These are phyloP conservation scores for Lachancea kluyveri DNA, from an alignment of 805 yeast genomes.

Conservation along the genomic window DNA sequence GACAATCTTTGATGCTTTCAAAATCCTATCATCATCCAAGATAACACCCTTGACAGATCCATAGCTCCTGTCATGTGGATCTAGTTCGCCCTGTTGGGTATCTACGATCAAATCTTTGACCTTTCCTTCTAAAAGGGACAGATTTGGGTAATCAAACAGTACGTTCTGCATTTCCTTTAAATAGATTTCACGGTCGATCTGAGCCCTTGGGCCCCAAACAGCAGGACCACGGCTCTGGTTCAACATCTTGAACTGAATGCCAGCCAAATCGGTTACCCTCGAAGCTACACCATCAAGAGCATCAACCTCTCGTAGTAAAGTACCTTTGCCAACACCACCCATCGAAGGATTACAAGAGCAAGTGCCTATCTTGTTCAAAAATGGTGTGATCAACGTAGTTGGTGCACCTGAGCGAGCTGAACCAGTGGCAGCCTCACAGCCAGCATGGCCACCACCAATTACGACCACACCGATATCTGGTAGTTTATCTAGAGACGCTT, in stretches of 20 bases:
- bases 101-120: slow-evolving; percentile 81
- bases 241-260: slow-evolving; percentile 82
- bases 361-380: slow-evolving; percentile 70
- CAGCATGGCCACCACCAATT: slow-evolving; percentile 98
- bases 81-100: slow-evolving; percentile 7
- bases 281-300: slow-evolving; percentile 93
- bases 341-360: slow-evolving; percentile 96
- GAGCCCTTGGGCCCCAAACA: slow-evolving; percentile 98
- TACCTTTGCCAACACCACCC: slow-evolving; percentile 99
- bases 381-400: slow-evolving; percentile 63
- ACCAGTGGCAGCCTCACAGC: slow-evolving; percentile 95
- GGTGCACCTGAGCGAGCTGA: slow-evolving; percentile 76
- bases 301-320: slow-evolving; percentile 85
- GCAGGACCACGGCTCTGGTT: slow-evolving; percentile 88
- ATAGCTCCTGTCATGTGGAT: slow-evolving; percentile 28
- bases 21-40: slow-evolving; percentile 54
- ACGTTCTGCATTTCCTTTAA: slow-evolving; percentile 70
- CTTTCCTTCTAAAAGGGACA: slow-evolving; percentile 55
- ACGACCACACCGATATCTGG: slow-evolving; percentile 51
- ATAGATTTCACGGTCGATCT: slow-evolving; percentile 82
- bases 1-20: slow-evolving; percentile 63
- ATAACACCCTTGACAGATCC: slow-evolving; percentile 66
- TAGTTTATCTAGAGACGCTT: slow-evolving; percentile 1
- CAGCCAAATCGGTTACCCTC: slow-evolving; percentile 83
- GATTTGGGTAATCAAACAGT: slow-evolving; percentile 48